Percentiles rank a stretch among this genome's conserved stretches.
Evolutionary conservation across 1,139 yeast species (phyloP).

Genomic region (Hansenula lynferdii): DNA sequence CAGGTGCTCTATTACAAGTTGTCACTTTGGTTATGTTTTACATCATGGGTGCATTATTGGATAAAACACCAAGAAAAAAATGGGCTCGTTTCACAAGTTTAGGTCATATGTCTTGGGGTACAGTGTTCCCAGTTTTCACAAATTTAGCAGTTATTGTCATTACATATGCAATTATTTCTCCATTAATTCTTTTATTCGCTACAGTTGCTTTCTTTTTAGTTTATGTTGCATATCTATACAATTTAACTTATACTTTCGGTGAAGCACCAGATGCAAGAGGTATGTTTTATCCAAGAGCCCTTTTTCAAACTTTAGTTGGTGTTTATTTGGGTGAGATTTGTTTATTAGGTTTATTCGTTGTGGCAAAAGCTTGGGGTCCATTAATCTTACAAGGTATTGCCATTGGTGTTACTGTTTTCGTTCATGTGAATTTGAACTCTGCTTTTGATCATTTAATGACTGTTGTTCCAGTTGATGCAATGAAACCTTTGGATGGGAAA

Average conservation of each 20-base stretch:
- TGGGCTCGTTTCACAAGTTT: conserved; percentile 67
- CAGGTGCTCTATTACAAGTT: conserved; percentile 77
- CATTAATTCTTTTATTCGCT: conserved; percentile 67
- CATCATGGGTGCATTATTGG: conserved; percentile 63
- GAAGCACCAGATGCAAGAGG: conserved; percentile 78
- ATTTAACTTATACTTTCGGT: conserved; percentile 64
- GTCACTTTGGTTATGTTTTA: conserved; percentile 68
- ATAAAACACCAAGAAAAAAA: conserved; percentile 82
- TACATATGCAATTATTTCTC: conserved; percentile 80
- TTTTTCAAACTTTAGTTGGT: conserved; percentile 86
- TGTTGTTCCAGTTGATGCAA: conserved; percentile 60
- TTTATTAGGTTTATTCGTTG: conserved; percentile 77
- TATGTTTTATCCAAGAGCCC: conserved; percentile 78
- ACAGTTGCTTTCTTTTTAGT: conserved; percentile 63
- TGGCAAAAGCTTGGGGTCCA: conserved; percentile 96
- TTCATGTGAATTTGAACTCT: conserved; percentile 53
- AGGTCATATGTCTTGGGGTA: conserved; percentile 77
- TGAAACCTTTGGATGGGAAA: conserved; percentile 62
- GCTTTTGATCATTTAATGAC: conserved; percentile 63
- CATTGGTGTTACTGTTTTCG: conserved; percentile 56
- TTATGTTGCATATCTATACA: conserved; percentile 77
- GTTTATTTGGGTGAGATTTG: conserved; percentile 84
- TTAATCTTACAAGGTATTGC: conserved; percentile 69
- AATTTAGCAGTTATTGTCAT: conserved; percentile 76
- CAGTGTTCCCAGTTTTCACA: conserved; percentile 79